Evolutionary conservation across 768 basidiomycete genomes (phyloP).

Genomic region (Pholiota molesta): DNA sequence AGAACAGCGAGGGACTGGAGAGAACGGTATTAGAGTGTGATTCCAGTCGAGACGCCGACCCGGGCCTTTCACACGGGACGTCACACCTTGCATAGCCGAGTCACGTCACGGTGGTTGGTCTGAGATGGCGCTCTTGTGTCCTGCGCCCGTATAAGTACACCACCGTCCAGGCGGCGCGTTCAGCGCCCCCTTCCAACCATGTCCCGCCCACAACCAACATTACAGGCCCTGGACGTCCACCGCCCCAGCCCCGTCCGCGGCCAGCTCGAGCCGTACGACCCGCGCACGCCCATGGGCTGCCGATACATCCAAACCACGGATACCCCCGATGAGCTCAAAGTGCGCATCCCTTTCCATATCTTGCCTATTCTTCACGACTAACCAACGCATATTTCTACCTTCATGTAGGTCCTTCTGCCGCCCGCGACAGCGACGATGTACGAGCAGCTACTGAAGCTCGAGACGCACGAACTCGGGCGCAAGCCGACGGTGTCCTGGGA

Average conservation of each 20-base stretch:
- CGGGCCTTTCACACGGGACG: conserved; percentile 18
- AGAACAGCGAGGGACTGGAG: neutral
- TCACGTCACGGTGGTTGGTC: conserved; percentile 22
- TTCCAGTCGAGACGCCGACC: conserved; percentile 23
- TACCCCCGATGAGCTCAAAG: conserved; percentile 77
- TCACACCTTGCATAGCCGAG: conserved; percentile 9
- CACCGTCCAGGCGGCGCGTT: conserved; percentile 8
- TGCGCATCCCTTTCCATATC: conserved; percentile 23
- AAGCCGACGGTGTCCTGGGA: conserved; percentile 63
- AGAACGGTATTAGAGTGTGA: conserved; percentile 20
- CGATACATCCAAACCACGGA: conserved; percentile 78
- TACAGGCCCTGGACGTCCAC: conserved; percentile 49
- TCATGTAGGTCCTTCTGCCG: conserved; percentile 63
- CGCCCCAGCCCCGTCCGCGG: conserved; percentile 71
- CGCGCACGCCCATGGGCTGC: conserved; percentile 59
- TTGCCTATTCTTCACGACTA: neutral
- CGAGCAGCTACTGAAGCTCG: conserved; percentile 63
- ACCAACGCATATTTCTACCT: neutral
- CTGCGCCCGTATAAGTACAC: conserved; percentile 10
- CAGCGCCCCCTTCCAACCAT: conserved; percentile 22
- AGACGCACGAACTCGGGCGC: conserved; percentile 62
- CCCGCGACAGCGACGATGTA: conserved; percentile 69
- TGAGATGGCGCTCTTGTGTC: conserved; percentile 28
- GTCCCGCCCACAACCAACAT: conserved; percentile 21
- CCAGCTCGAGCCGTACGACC: conserved; percentile 71